Evolutionary conservation across 345 rosid species (phyloP).

Genomic region (Eucalyptus marginata): DNA sequence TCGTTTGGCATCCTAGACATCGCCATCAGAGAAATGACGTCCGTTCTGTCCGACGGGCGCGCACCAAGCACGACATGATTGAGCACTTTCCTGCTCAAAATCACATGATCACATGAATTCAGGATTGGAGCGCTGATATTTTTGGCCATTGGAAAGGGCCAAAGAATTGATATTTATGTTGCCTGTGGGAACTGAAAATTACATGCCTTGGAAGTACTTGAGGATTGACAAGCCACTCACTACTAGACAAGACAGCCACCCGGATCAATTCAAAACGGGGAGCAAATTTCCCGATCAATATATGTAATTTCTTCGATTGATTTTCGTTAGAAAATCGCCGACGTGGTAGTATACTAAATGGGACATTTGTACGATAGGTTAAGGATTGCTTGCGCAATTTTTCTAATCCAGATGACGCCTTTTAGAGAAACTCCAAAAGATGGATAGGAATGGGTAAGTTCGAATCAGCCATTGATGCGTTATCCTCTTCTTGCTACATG

Average conservation of each 20-base stretch:
- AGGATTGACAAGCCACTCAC: background rate
- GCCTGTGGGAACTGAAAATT: background rate
- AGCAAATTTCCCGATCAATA: background rate
- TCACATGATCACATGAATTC: background rate
- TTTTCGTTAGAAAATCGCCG: no score
- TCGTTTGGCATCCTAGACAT: background rate
- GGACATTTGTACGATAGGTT: rapidly evolving
- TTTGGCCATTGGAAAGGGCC: background rate
- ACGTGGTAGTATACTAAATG: no score
- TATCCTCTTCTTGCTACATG: background rate
- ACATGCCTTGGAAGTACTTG: background rate
- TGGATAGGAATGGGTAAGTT: background rate
- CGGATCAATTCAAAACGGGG: background rate
- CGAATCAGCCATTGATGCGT: background rate
- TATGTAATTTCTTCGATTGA: no score
- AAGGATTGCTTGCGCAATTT: rapidly evolving
- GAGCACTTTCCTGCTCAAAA: background rate
- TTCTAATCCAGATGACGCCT: background rate
- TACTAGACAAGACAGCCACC: no score
- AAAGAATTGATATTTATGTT: background rate
- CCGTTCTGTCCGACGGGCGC: background rate
- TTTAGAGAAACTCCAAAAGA: background rate
- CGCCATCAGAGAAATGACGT: background rate
- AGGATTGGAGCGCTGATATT: background rate
- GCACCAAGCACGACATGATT: background rate